A percentile compares a stretch with the other conserved stretches of the same genome.
Conservation (phyloP, 306 rosid genomes). For the Hippophae tibetana region DNA sequence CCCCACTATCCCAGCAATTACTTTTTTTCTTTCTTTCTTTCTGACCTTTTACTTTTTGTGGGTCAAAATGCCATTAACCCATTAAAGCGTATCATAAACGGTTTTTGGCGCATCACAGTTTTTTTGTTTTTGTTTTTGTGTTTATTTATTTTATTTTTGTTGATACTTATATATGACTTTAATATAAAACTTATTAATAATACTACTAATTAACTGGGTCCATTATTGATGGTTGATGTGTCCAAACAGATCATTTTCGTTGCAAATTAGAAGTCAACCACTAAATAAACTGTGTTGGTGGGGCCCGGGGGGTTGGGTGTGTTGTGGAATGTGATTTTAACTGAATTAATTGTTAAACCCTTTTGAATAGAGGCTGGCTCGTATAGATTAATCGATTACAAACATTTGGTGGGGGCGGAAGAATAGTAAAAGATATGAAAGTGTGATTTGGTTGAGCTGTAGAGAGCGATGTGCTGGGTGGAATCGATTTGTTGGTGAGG, state of each 20-base stretch:
- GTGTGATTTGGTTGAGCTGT: neutral
- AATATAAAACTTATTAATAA: conserved; percentile 6
- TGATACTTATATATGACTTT: conserved; percentile 20
- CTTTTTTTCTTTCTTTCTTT: conserved; percentile 3
- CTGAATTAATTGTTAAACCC: no score
- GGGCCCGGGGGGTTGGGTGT: no score
- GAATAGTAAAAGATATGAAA: neutral
- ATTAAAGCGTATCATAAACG: conserved; percentile 36
- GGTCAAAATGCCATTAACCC: conserved; percentile 41
- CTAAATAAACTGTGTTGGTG: no score
- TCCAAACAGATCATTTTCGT: neutral
- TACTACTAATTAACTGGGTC: conserved; percentile 21
- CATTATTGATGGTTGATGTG: neutral
- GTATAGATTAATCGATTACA: no score
- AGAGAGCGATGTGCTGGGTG: conserved; percentile 4
- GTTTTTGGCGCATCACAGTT: conserved; percentile 45
- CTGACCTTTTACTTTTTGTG: conserved; percentile 2
- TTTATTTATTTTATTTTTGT: conserved; percentile 34
- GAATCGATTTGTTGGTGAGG: conserved; percentile 34
- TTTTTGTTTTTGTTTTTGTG: neutral
- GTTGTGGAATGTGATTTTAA: no score
- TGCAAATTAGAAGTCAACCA: no score
- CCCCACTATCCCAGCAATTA: conserved; percentile 7
- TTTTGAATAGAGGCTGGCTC: no score
- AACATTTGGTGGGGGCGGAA: no score